Evolutionary conservation across 208 protist genomes (phyloP), one percentile per base, ranked within the genome.

Genomic region (Wallacemonas sp.): DNA sequence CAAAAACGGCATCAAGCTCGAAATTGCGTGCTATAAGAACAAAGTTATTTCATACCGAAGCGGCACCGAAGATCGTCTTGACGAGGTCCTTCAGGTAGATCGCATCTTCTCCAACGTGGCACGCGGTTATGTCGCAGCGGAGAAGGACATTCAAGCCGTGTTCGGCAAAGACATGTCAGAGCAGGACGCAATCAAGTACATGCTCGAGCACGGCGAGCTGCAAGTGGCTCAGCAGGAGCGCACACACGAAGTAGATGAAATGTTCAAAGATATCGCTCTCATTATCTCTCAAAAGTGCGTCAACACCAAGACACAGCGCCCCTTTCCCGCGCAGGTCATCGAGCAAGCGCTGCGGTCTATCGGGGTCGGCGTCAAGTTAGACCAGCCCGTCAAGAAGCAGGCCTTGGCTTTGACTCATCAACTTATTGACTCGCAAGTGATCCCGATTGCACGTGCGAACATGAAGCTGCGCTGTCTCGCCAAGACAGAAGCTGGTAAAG

Each of bases 191-290:
- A 81, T 95, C 51, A 74, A 91, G 70, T 88, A 82, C 49, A 99
- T 99, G 72, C 81, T 99, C 4, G 71, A 90, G 8, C 97, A 98
- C 62, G 98, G 98, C 1, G 96, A 99, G 66, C 69, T 99, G 30
- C 98, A 99, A 73, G 96, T 99, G 6, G 97, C 96, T 8, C 93
- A 97, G 51, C 96, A 98, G 66, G 98, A 99, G 80, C 88, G 98
- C n/a, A 80, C 81, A 24, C 79, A 84, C 14, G 86, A 98, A 62
- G 79, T 97, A 26, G 97, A 98, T 24, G 84, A 90, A 41, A 91
- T 96, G 60, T 98, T 98, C 67, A 96, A 96, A 45, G 98, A 99
- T 54, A 96, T 99, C 42, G 95, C 95, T 11, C 80, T 93, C 1
- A 98, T 99, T 38, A 97, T 99, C 19, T 86, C 96, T 0, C 95